A percentile compares a stretch with the other conserved stretches of the same genome.
These are phyloP conservation scores for Neurospora sp. DNA, from an alignment of 495 filamentous ascomycete species.

Conservation along the genomic window DNA sequence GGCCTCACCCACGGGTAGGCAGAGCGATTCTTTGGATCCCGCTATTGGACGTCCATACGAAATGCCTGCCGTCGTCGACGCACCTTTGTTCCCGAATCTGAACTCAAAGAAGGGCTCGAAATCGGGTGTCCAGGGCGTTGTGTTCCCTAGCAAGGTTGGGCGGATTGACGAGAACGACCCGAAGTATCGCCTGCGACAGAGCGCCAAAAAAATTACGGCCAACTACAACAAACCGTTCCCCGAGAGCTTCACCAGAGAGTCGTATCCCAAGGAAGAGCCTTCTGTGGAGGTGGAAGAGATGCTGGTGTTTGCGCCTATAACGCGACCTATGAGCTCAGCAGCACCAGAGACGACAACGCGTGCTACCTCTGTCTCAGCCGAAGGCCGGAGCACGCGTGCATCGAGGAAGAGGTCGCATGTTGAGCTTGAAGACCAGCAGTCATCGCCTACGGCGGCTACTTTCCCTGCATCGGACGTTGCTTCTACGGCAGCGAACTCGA, in stretches of 20 bases:
- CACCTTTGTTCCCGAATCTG: conserved; percentile 16
- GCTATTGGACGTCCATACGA: conserved; percentile 17
- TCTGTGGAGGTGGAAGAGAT: neutral
- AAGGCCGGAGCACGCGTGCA: conserved; percentile 25
- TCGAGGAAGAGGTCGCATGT: conserved; percentile 37
- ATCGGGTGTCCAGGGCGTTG: conserved; percentile 8
- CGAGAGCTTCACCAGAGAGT: conserved; percentile 9
- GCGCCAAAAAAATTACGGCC: conserved; percentile 15
- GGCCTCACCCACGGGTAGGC: conserved; percentile 8
- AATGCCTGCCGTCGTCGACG: conserved; percentile 22
- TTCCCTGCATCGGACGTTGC: conserved; percentile 29
- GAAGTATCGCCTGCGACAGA: conserved; percentile 16
- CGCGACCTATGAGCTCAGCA: neutral
- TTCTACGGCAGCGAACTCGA: conserved; percentile 38
- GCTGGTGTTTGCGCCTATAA: neutral
- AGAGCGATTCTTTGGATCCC: conserved; percentile 1
- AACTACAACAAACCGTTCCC: neutral
- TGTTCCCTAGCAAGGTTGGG: conserved; percentile 22
- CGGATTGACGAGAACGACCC: conserved; percentile 19
- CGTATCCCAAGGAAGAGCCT: neutral
- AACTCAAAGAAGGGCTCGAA: conserved; percentile 17
- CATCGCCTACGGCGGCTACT: conserved; percentile 34
- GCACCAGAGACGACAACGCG: conserved; percentile 6
- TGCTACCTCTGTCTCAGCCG: conserved; percentile 12
- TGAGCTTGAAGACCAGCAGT: conserved; percentile 31